A percentile compares a stretch with the other conserved stretches of the same genome.
phyloP scores from a whole-genome alignment of 805 yeast genomes.

The Lachancea cidri region DNA sequence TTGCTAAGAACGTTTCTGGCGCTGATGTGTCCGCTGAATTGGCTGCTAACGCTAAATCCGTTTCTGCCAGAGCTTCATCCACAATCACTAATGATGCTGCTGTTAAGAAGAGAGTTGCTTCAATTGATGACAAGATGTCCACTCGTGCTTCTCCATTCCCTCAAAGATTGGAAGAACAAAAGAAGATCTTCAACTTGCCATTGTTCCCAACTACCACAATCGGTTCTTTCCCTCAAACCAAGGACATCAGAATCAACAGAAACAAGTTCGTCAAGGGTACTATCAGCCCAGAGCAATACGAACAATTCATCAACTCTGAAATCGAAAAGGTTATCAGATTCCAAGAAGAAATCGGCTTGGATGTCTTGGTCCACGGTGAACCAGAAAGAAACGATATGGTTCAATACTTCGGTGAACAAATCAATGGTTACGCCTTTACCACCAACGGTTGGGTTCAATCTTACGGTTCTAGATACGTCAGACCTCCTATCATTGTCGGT shows the following conservation, averaged over 20 bases:
- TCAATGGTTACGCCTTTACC: slow-evolving; percentile 98
- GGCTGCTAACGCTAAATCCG: slow-evolving; percentile 81
- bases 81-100: slow-evolving; percentile 85
- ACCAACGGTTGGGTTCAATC: slow-evolving; percentile 99
- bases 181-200: slow-evolving; percentile 85
- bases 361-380: slow-evolving; percentile 99
- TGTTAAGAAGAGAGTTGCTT: slow-evolving; percentile 81
- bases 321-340: slow-evolving; percentile 92
- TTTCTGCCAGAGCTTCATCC: slow-evolving; percentile 81
- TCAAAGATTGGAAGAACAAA: slow-evolving; percentile 81
- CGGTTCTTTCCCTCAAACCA: slow-evolving; percentile 99
- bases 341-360: slow-evolving; percentile 99
- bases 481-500: slow-evolving; percentile 99
- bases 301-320: slow-evolving; percentile 93
- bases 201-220: slow-evolving; percentile 99
- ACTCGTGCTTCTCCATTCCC: slow-evolving; percentile 86
- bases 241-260: slow-evolving; percentile 98
- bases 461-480: slow-evolving; percentile 99
- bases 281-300: slow-evolving; percentile 91
- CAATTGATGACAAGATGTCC: slow-evolving; percentile 68
- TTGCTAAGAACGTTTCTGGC: slow-evolving; percentile 84
- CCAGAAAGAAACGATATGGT: slow-evolving; percentile 99
- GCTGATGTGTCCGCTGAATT: slow-evolving; percentile 71
- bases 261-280: slow-evolving; percentile 97
- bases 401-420: slow-evolving; percentile 99